Base-by-base conservation (phyloP, 257 asterid species). In the Anisodus tanguticus region DNA sequence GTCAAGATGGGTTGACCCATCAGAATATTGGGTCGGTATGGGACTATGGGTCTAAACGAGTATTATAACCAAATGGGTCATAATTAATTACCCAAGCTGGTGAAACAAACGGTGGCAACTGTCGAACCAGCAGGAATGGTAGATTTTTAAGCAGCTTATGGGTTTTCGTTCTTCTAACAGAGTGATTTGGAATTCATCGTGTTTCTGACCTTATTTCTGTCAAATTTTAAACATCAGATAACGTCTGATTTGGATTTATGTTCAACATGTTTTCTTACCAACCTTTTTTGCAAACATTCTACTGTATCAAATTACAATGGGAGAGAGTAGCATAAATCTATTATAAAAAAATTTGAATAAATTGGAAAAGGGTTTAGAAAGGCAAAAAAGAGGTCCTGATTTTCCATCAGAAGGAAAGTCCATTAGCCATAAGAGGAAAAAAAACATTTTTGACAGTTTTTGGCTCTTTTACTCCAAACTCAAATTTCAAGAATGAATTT, bases 11-110 rank as follows among this genome's bases (percentile, higher is more conserved):
- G 54, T 41, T 16, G 54, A 31, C 35, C 35, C 35, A 31, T 31
- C 35, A 31, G 35, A 31, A 31, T 31, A 31, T 31, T 31, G 35
- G 35, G 2, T 31, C 35, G 35, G 35, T 31, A 31, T 31, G 35
- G 35, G 35, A 31, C 35, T 31, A 31, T 31, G 35, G 35, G 35
- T 31, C 35, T 31, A 31, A 16, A 39, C 78, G 16, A 41, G 31
- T 69, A 53, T 31, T 31, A 31, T 41, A 16, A 69, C 77, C 77
- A 13, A 39, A 41, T 4, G 3, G 54, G 19, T 69, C 15, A 39
- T 51, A 69, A 69, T 41, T 69, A 69, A 39, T 39, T 16, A 39
- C 19, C 78, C 78, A 69, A 69, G 78, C 47, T 69, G 78, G 78
- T 69, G 78, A 69, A 31, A 31, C 35, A 31, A 31, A 31, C 35